Percentiles rank a stretch among this genome's conserved stretches.
phyloP scores from a whole-genome alignment of 1,284 basidiomycete genomes.

The Phellinidium pouzarii region DNA sequence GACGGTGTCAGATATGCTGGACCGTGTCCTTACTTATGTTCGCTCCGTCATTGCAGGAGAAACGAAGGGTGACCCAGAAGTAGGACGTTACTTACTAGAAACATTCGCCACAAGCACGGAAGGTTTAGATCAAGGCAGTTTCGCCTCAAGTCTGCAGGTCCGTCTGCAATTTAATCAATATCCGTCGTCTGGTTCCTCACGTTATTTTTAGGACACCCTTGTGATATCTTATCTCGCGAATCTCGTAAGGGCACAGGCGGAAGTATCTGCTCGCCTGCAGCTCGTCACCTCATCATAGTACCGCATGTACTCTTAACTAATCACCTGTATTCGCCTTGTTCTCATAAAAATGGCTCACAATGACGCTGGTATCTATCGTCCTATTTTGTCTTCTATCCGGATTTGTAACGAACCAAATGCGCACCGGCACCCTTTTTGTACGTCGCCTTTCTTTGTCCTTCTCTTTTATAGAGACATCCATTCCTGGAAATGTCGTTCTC shows the following conservation, averaged over 20 bases:
- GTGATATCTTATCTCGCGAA: conserved; percentile 96
- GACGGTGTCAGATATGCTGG: conserved; percentile 72
- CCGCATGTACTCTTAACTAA: neutral
- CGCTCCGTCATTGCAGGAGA: conserved; percentile 76
- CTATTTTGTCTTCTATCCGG: neutral
- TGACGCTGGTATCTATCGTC: neutral
- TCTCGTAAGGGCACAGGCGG: conserved; percentile 90
- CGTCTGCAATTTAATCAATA: conserved; percentile 20
- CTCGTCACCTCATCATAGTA: conserved; percentile 42
- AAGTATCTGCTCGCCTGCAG: conserved; percentile 85
- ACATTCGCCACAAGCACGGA: conserved; percentile 69
- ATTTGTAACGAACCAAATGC: neutral
- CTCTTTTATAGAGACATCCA: neutral
- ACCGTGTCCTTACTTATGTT: conserved; percentile 85
- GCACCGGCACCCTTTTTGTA: neutral
- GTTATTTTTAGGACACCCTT: conserved; percentile 66
- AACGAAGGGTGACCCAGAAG: conserved; percentile 75
- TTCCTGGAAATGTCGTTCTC: too few species aligned
- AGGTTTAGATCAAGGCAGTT: conserved; percentile 65
- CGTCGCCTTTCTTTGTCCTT: too few species aligned
- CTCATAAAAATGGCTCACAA: neutral
- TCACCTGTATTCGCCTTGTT: neutral
- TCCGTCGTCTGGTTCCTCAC: conserved; percentile 15
- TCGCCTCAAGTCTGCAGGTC: conserved; percentile 72
- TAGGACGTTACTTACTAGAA: conserved; percentile 91